phyloP scores from a whole-genome alignment of 176 grass and related monocot species.

The Poa annua region DNA sequence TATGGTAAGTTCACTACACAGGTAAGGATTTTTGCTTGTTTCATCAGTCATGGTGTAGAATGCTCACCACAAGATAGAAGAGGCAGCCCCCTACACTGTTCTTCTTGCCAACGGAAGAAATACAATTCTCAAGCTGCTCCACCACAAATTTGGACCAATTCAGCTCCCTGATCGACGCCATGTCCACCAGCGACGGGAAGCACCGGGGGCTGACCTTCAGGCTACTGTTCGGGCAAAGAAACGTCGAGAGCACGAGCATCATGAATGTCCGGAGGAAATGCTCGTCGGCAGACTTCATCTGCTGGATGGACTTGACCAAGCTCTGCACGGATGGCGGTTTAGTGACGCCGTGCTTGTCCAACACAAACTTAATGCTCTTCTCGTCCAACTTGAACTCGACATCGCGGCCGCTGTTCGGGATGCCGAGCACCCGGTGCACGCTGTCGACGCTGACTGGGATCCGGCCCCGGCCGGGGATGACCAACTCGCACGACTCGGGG shows the following conservation, averaged over 20 bases:
- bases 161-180: conserved; percentile 12
- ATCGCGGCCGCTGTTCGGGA: background rate
- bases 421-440: conserved; percentile 22
- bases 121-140: conserved; percentile 17
- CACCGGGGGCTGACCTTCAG: conserved; percentile 27
- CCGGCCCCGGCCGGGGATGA: conserved; percentile 5
- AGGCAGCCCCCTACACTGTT: background rate
- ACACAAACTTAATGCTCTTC: conserved; percentile 1
- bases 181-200: conserved; percentile 6
- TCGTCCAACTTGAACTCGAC: background rate
- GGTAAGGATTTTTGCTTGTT: background rate
- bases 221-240: conserved; percentile 16
- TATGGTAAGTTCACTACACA: background rate
- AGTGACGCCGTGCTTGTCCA: background rate
- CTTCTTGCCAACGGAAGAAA: background rate
- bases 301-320: conserved; percentile 15
- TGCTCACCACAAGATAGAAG: conserved; percentile 15
- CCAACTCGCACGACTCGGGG: conserved; percentile 12
- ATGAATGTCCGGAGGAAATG: conserved; percentile 25
- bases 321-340: background rate
- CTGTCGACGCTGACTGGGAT: conserved; percentile 10
- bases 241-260: background rate
- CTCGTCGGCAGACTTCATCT: conserved; percentile 29
- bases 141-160: conserved; percentile 26
- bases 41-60: background rate